Percentiles rank a stretch among this genome's conserved stretches.
phyloP scores from a whole-genome alignment of 192 early-diverging fungal species.

The Chytriomyces hyalinus region DNA sequence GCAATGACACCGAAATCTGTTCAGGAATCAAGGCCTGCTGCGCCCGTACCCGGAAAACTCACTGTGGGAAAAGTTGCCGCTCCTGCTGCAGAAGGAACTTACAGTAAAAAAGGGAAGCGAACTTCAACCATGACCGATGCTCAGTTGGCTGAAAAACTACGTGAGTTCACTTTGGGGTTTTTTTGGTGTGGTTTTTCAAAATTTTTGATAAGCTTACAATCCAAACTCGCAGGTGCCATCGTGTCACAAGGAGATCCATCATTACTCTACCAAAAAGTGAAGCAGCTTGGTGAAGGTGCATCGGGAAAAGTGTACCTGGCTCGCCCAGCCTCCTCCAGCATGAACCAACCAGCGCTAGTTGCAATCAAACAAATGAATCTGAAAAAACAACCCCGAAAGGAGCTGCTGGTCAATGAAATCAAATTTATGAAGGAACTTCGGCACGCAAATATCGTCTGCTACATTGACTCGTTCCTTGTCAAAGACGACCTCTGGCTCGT shows the following conservation, averaged over 20 bases:
- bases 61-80: slow-evolving; percentile 22
- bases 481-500: slow-evolving; percentile 95
- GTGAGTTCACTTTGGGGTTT: slow-evolving; percentile 41
- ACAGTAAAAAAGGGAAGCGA: slow-evolving; percentile 64
- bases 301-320: slow-evolving; percentile 97
- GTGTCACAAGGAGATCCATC: slow-evolving; percentile 94
- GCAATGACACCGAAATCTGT: slow-evolving; percentile 27
- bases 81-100: slow-evolving; percentile 45
- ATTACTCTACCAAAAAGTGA: slow-evolving; percentile 86
- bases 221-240: slow-evolving; percentile 54
- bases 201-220: background rate
- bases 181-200: background rate
- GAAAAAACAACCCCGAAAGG: slow-evolving; percentile 60
- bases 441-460: slow-evolving; percentile 96
- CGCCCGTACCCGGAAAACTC: slow-evolving; percentile 27
- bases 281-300: slow-evolving; percentile 97
- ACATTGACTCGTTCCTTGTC: slow-evolving; percentile 88
- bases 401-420: slow-evolving; percentile 77
- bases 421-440: slow-evolving; percentile 81
- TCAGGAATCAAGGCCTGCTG: slow-evolving; percentile 28
- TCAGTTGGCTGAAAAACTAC: slow-evolving; percentile 91
- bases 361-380: slow-evolving; percentile 72
- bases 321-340: slow-evolving; percentile 41
- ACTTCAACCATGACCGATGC: slow-evolving; percentile 88
- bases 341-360: slow-evolving; percentile 49